A percentile compares a stretch with the other conserved stretches of the same genome.
phyloP scores from a whole-genome alignment of 2,329 filamentous ascomycete species.

The Lasiodiplodia theobromae region DNA sequence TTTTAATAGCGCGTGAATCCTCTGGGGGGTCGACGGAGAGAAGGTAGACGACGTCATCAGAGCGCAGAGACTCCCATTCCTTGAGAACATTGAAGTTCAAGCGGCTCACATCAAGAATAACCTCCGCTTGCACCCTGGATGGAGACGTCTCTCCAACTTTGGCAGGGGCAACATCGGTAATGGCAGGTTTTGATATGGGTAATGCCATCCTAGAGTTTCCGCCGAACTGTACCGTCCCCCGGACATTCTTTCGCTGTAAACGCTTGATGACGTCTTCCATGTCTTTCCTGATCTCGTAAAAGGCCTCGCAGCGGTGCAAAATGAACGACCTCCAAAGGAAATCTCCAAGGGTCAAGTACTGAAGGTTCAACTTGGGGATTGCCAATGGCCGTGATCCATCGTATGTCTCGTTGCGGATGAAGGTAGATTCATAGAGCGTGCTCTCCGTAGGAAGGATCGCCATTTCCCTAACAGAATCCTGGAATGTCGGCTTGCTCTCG shows the following conservation, averaged over 20 bases:
- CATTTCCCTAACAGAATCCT: conserved; percentile 75
- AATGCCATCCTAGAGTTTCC: conserved; percentile 93
- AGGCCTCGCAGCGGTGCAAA: conserved; percentile 87
- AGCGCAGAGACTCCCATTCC: conserved; percentile 89
- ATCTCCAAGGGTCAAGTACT: conserved; percentile 93
- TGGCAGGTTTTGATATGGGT: conserved; percentile 82
- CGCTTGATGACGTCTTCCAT: conserved; percentile 83
- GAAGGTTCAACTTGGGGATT: conserved; percentile 91
- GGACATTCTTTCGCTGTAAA: conserved; percentile 67
- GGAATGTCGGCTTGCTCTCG: conserved; percentile 81
- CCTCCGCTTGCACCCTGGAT: conserved; percentile 85
- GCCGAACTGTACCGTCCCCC: conserved; percentile 67
- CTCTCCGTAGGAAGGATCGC: conserved; percentile 84
- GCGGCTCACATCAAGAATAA: conserved; percentile 81
- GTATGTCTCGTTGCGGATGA: conserved; percentile 84
- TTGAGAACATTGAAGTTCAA: conserved; percentile 76
- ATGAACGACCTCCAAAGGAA: conserved; percentile 96
- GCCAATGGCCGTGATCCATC: conserved; percentile 87
- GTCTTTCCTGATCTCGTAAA: conserved; percentile 92
- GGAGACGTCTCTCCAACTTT: conserved; percentile 83
- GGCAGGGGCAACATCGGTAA: conserved; percentile 84
- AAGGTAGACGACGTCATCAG: conserved; percentile 90
- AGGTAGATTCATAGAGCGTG: conserved; percentile 77
- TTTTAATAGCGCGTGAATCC: conserved; percentile 56
- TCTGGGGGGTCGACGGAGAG: conserved; percentile 73